phyloP scores from a whole-genome alignment of 2,329 filamentous ascomycete genomes.

The Thielaviopsis euricoi region DNA sequence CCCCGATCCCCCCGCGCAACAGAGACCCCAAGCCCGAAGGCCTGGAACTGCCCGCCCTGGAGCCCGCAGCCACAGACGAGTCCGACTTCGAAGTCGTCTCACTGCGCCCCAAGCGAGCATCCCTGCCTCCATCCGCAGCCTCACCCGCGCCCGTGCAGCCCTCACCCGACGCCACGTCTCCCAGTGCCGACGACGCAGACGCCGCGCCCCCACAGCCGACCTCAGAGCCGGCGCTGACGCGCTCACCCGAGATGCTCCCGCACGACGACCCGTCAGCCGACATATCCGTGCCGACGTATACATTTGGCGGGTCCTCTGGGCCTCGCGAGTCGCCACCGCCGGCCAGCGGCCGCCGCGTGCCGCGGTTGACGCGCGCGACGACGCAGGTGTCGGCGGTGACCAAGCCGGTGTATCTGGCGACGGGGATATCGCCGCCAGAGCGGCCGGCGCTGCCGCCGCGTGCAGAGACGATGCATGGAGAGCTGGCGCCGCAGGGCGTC shows the following conservation, averaged over 20 bases:
- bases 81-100: constrained; percentile 10
- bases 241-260: not conserved
- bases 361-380: not conserved
- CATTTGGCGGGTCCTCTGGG: not conserved
- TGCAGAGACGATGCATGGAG: not conserved
- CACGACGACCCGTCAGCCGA: not conserved
- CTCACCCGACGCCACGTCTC: too few relatives aligned
- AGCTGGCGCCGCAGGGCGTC: not conserved
- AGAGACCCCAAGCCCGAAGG: not conserved
- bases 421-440: not conserved
- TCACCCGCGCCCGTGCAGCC: not conserved
- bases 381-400: not conserved
- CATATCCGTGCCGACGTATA: not conserved
- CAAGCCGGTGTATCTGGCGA: not conserved
- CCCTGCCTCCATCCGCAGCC: not conserved
- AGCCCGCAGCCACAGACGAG: constrained; percentile 11
- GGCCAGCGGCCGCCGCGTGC: not conserved
- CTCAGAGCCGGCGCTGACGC: too few relatives aligned
- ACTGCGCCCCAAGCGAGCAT: not conserved
- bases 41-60: constrained; percentile 2
- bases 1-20: constrained; percentile 4
- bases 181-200: too few relatives aligned
- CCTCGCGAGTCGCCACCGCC: too few relatives aligned
- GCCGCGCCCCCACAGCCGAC: too few relatives aligned
- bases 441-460: not conserved